phyloP scores from a whole-genome alignment of 108 stramenopile genomes.

The Nitzschia inconspicua region DNA sequence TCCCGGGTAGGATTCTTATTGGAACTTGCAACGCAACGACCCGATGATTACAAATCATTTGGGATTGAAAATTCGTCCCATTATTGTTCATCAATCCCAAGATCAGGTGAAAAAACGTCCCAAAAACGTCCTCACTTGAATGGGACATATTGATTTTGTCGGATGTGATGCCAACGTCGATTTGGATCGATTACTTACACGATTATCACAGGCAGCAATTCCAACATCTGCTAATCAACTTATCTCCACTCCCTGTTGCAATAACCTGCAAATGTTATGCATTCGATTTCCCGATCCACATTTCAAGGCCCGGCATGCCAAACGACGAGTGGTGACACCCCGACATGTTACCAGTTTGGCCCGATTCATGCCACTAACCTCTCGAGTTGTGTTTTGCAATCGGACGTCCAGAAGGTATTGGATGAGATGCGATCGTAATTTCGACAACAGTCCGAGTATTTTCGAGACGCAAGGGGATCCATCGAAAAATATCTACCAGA shows the following conservation, averaged over 20 bases:
- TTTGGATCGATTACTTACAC: conserved; percentile 53
- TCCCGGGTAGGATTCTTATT: conserved; percentile 78
- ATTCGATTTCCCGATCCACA: conserved; percentile 92
- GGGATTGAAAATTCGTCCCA: conserved; percentile 82
- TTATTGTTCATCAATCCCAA: conserved; percentile 63
- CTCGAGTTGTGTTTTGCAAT: conserved; percentile 66
- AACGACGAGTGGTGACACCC: conserved; percentile 75
- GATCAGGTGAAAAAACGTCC: conserved; percentile 47
- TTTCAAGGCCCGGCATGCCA: conserved; percentile 66
- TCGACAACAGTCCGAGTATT: conserved; percentile 36
- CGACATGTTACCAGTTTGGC: conserved; percentile 58
- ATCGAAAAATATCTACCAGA: too few species aligned
- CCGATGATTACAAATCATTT: conserved; percentile 65
- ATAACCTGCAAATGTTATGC: conserved; percentile 48
- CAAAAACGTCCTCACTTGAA: too few species aligned
- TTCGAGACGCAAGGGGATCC: conserved; percentile 38
- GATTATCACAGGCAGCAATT: too few species aligned
- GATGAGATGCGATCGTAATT: conserved; percentile 78
- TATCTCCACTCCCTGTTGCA: too few species aligned
- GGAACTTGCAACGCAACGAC: conserved; percentile 49
- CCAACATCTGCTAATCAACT: too few species aligned
- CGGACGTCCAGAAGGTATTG: conserved; percentile 66
- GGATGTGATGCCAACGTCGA: conserved; percentile 91
- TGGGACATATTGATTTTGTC: conserved; percentile 60
- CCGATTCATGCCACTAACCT: conserved; percentile 42